Base-by-base conservation (phyloP, 2,329 filamentous ascomycete species). In the Aspergillus novoparasiticus region DNA sequence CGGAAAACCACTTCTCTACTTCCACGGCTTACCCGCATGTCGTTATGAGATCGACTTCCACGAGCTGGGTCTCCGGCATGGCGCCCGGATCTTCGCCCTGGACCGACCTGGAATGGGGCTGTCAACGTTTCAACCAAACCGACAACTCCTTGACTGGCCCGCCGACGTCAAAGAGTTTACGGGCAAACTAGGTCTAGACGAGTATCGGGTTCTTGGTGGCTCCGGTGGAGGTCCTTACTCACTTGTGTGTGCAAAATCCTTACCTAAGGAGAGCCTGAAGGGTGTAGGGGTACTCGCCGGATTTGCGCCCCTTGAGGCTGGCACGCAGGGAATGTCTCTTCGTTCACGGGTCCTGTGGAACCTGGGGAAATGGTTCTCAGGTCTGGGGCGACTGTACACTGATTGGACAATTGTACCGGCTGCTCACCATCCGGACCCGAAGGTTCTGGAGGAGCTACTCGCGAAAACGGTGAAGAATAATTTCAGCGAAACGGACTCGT, bases 211-310 rank as follows among this genome's bases (percentile, higher is more conserved):
- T 26, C 64, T 84, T 6, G 82, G 81, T 2, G 71, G 77, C 5
- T 82, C 79, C 0, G 83, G 82, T 9, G 83, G 83, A 23, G 80
- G 80, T 2, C 81, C 82, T 0, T 84, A 82, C 66, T 77, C 78
- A 2, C 69, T 84, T 12, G 82, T 82, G 26, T 85, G 82, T 65
- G 76, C 82, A 14, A 73, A 76, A 48, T 63, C 65, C 4, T 67
- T 84, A 19, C 75, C 79, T 16, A 62, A 58, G 19, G 55, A 69
- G 0, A 56, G 46, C 5, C 53, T 55, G 32, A 51, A 43, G 19
- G 8, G 36, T 0, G 51, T 54, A 16, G 51, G 51, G 14, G 51
- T 54, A 34, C 51, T 54, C 19, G 30, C 16, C 4, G 51, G 51
- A 21, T 36, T 54, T 8, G 51, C 51, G 19, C 51, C 51, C 19